Base-by-base conservation (phyloP, 176 grass and related monocot species). In the Panicum miliaceum region DNA sequence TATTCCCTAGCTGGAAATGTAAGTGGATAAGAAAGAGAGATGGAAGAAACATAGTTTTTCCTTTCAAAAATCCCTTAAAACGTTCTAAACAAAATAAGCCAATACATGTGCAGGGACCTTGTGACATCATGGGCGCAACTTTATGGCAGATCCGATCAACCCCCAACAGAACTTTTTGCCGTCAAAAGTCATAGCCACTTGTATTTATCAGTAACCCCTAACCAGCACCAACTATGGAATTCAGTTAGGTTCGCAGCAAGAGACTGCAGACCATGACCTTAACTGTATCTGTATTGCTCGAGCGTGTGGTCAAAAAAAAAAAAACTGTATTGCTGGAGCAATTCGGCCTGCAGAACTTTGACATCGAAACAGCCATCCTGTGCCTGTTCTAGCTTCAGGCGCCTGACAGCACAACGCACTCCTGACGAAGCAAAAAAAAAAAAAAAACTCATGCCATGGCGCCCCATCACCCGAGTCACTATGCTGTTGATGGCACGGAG, bases 291-390 rank as follows among this genome's bases (percentile, higher is more conserved):
- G 64, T 53, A 35, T 54, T n/a, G 59, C 80, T 4, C 23, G 42
- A 70, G 20, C 51, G 29, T 32, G 29, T 32, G 29, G 29, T 32
- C 29, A 32, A 32, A 32, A 32, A 1, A 32, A 32, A 32, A 32
- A 32, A 32, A 43, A 88, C 45, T 71, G 64, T 53, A 35, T 54
- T n/a, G 59, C 80, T 4, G 35, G 42, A 70, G 20, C 51, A 77
- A 47, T 54, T 32, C 12, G 41, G 42, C 54, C 73, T 40, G 29
- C 80, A 62, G n/a, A 82, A 82, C 70, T 59, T 87, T 50, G 80
- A 71, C 53, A 43, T 35, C 42, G 4, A 86, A 41, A 22, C 76
- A 77, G 40, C 52, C 42, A 29, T 13, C n/a, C 12, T 63, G 41
- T 73, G 64, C 86, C 56, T 8, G 13, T 78, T 83, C 73, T 22